phyloP scores from a whole-genome alignment of 192 early-diverging fungal species.

The Podila clonocystis region DNA sequence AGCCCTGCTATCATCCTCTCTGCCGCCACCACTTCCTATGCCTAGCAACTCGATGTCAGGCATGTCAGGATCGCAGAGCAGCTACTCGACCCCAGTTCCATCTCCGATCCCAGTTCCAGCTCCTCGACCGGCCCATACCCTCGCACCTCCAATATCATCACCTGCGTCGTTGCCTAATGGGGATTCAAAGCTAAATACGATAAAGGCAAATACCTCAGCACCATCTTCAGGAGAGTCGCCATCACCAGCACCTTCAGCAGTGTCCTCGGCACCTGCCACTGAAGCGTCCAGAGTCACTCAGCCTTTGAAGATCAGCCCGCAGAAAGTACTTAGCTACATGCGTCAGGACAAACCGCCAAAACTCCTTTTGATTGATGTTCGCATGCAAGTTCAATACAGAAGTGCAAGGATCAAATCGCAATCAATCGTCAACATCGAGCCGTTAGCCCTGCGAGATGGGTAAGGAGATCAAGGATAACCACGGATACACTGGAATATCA shows the following conservation, averaged over 20 bases:
- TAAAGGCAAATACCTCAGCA: not conserved
- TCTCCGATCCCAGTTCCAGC: not conserved
- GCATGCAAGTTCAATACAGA: conserved; percentile 73
- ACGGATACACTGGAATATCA: not conserved
- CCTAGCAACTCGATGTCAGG: not conserved
- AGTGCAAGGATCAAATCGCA: conserved; percentile 75
- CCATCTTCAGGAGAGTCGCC: not conserved
- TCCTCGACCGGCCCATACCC: not conserved
- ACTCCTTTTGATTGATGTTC: conserved; percentile 81
- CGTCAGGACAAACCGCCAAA: conserved; percentile 49
- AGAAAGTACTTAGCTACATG: conserved; percentile 51
- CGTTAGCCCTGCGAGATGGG: conserved; percentile 64
- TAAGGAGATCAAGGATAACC: conserved; percentile 31
- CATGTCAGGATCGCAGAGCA: not conserved
- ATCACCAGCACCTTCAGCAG: conserved; percentile 16
- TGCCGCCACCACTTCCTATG: not conserved
- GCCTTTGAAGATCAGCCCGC: conserved; percentile 50
- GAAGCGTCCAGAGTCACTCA: conserved; percentile 31
- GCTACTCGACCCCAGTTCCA: not conserved
- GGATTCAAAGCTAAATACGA: conserved; percentile 20
- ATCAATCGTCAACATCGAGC: conserved; percentile 80
- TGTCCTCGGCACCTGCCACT: conserved; percentile 6
- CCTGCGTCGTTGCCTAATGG: not conserved
- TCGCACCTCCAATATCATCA: not conserved
- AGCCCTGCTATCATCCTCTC: not conserved